These are phyloP conservation scores for Cucurbita maxima DNA, from an alignment of 306 rosid species.

Conservation along the genomic window DNA sequence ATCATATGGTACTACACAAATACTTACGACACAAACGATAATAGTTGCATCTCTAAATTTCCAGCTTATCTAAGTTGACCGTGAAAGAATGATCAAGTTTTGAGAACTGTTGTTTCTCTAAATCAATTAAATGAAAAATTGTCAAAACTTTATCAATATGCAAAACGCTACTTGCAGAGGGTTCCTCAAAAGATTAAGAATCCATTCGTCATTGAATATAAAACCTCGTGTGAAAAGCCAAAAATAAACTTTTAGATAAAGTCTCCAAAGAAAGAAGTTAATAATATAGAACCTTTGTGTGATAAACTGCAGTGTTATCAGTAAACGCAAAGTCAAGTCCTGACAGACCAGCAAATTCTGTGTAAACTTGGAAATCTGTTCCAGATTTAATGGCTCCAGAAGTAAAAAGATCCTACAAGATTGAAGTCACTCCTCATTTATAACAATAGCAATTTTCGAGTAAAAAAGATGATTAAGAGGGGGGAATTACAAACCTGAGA, in stretches of 20 bases:
- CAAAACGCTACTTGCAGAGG: not conserved
- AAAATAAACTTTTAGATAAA: not conserved
- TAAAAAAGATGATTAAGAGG: not conserved
- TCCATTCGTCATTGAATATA: not conserved
- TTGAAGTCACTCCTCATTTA: slow-evolving; percentile 10
- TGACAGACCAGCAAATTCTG: slow-evolving; percentile 79
- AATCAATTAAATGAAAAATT: not conserved
- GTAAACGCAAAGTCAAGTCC: slow-evolving; percentile 87
- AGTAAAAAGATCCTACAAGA: slow-evolving; percentile 70
- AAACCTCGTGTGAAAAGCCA: not conserved
- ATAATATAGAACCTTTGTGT: slow-evolving; percentile 51
- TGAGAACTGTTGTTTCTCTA: not conserved
- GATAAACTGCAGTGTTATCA: slow-evolving; percentile 84
- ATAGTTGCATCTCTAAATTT: not conserved
- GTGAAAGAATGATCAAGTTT: not conserved
- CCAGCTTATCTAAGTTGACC: not conserved
- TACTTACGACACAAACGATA: not conserved
- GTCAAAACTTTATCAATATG: not conserved
- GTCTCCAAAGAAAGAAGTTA: not conserved
- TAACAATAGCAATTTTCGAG: slow-evolving; percentile 7
- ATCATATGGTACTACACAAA: not conserved
- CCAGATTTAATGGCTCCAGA: slow-evolving; percentile 87
- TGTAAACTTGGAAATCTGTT: slow-evolving; percentile 87
- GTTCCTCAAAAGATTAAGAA: not conserved
- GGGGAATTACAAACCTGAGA: slow-evolving; percentile 47